Conservation (phyloP, 2,329 filamentous ascomycete genomes). For the Didymella segeticola region DNA sequence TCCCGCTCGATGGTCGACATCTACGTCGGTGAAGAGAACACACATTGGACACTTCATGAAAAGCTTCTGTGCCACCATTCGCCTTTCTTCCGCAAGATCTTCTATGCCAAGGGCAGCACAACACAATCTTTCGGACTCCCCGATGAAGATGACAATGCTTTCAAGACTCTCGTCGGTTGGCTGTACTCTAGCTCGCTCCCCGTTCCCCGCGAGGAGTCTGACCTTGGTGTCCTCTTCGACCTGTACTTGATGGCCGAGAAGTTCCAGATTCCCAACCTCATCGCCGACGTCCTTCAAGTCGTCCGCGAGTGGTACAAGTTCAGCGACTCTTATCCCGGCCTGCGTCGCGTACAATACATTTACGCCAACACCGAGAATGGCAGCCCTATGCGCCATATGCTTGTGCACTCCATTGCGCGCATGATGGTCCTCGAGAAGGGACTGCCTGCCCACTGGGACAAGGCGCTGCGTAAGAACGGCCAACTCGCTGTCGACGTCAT, state of each 20-base stretch:
- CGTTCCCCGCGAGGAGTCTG: conserved; percentile 57
- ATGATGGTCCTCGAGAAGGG: conserved; percentile 58
- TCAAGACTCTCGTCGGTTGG: conserved; percentile 62
- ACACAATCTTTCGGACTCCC: conserved; percentile 57
- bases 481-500: conserved; percentile 64
- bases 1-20: conserved; percentile 62
- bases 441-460: conserved; percentile 62
- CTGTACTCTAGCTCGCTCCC: conserved; percentile 59
- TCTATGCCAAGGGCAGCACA: conserved; percentile 51
- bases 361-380: conserved; percentile 58
- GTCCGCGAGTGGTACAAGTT: conserved; percentile 61
- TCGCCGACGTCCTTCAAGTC: conserved; percentile 57
- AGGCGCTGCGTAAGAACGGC: conserved; percentile 61
- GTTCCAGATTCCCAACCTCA: conserved; percentile 57
- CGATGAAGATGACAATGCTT: conserved; percentile 59
- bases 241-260: conserved; percentile 63
- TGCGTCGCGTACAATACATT: conserved; percentile 61
- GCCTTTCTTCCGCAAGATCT: conserved; percentile 61
- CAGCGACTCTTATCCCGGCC: conserved; percentile 59
- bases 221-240: conserved; percentile 59
- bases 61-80: conserved; percentile 63
- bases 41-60: conserved; percentile 63
- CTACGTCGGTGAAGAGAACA: conserved; percentile 62
- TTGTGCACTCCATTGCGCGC: conserved; percentile 57
- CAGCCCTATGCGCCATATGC: conserved; percentile 57